Evolutionary conservation across 2,329 filamentous ascomycete species (phyloP).

Genomic region (Apiospora aurea): DNA sequence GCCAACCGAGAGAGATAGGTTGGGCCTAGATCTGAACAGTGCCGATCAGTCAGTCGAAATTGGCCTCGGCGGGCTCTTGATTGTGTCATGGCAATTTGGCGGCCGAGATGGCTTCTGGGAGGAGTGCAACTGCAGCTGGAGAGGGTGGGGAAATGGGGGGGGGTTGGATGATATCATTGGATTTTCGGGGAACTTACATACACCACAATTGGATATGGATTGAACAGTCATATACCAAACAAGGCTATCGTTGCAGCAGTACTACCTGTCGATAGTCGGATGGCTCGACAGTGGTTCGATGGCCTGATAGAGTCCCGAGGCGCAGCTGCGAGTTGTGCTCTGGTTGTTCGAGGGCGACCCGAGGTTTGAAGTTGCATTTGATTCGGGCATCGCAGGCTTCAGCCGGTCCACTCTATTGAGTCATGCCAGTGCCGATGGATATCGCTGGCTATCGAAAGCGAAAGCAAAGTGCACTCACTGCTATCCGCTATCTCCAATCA

Average conservation of each 20-base stretch:
- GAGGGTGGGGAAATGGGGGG: background rate
- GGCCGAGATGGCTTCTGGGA: background rate
- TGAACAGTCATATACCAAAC: background rate
- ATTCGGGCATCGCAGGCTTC: background rate
- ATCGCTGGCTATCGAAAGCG: background rate
- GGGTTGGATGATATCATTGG: conserved; percentile 17
- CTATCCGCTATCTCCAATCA: background rate
- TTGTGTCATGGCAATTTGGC: conserved; percentile 6
- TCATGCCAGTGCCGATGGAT: background rate
- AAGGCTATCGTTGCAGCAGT: background rate
- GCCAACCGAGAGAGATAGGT: background rate
- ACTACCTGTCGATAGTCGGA: background rate
- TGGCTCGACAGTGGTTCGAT: conserved; percentile 10
- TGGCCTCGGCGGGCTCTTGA: background rate
- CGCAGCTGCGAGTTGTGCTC: background rate
- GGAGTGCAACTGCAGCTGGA: background rate
- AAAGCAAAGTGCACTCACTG: background rate
- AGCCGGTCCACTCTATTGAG: conserved; percentile 11
- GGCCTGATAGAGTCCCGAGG: background rate
- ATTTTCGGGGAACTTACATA: background rate
- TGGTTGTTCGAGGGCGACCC: background rate
- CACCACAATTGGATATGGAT: background rate
- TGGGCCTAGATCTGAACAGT: background rate
- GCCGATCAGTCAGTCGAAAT: background rate
- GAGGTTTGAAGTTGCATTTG: background rate